phyloP scores from a whole-genome alignment of 495 filamentous ascomycete species.

The Tuber magnatum region DNA sequence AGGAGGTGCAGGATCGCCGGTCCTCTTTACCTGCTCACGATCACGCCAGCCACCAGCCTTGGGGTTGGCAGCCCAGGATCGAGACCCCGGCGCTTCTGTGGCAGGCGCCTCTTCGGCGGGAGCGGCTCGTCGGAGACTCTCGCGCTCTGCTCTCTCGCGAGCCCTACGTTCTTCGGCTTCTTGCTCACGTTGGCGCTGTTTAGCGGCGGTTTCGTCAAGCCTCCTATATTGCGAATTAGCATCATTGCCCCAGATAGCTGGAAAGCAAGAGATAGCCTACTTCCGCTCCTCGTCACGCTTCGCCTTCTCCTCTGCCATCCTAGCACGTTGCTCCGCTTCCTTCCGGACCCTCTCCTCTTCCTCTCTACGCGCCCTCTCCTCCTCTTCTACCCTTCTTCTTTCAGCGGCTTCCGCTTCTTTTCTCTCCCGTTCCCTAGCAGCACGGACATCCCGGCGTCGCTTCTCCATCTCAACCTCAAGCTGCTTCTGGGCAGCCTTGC shows the following conservation, averaged over 20 bases:
- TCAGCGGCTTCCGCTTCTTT: constrained; percentile 73
- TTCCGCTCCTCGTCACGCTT: constrained; percentile 76
- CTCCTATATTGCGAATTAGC: constrained; percentile 46
- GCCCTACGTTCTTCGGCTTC: constrained; percentile 58
- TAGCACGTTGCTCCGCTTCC: constrained; percentile 59
- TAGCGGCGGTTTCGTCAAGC: constrained; percentile 58
- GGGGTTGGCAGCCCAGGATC: constrained; percentile 13
- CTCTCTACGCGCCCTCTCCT: constrained; percentile 69
- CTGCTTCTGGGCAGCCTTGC: constrained; percentile 79
- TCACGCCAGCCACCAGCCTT: constrained; percentile 34
- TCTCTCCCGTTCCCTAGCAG: constrained; percentile 57
- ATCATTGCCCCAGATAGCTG: constrained; percentile 6
- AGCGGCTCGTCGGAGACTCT: constrained; percentile 22
- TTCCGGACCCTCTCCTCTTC: constrained; percentile 70
- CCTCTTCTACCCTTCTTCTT: constrained; percentile 65
- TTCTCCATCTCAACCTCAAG: constrained; percentile 80
- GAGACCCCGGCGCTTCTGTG: constrained; percentile 16
- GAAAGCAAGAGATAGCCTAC: constrained; percentile 45
- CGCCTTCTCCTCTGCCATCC: constrained; percentile 65
- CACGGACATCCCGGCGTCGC: constrained; percentile 69
- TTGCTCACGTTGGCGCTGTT: constrained; percentile 61
- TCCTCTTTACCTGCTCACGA: constrained; percentile 29
- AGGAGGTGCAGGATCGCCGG: constrained; percentile 26
- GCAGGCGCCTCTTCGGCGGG: constrained; percentile 12
- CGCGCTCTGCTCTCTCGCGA: constrained; percentile 45